Conservation (phyloP, 2,329 filamentous ascomycete genomes). For the Aureobasidium sp. region DNA sequence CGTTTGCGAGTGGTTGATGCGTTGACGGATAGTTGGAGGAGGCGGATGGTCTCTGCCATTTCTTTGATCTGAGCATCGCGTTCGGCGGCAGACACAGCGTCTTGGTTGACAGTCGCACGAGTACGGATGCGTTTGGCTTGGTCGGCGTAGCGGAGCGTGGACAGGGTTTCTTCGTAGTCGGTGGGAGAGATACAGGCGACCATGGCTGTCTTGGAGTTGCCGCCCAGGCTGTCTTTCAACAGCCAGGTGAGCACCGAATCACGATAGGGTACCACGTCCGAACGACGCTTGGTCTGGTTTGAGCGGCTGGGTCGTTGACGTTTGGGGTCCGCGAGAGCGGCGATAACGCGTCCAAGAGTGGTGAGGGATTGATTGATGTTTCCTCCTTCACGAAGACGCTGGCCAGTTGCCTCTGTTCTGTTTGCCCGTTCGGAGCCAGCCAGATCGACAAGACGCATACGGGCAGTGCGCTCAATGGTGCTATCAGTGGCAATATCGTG, state of each 20-base stretch:
- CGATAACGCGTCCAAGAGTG: constrained; percentile 90
- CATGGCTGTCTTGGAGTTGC: constrained; percentile 98
- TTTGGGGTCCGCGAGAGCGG: constrained; percentile 70
- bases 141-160: constrained; percentile 91
- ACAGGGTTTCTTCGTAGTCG: constrained; percentile 95
- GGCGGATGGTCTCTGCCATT: constrained; percentile 91
- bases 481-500: constrained; percentile 96
- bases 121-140: constrained; percentile 97
- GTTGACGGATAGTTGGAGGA: constrained; percentile 66
- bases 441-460: constrained; percentile 89
- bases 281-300: constrained; percentile 38
- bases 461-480: constrained; percentile 87
- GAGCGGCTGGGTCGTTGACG: constrained; percentile 37
- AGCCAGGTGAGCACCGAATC: constrained; percentile 82
- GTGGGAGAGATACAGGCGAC: constrained; percentile 93
- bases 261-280: constrained; percentile 72
- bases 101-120: constrained; percentile 89
- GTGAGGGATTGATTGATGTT: constrained; percentile 99
- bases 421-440: constrained; percentile 93
- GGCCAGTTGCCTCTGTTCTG: constrained; percentile 87
- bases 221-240: constrained; percentile 88
- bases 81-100: constrained; percentile 84
- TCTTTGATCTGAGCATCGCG: constrained; percentile 87
- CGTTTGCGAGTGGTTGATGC: constrained; percentile 56
- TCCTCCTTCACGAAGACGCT: constrained; percentile 82